Base-by-base conservation (phyloP, 2,329 filamentous ascomycete genomes). In the Decorospora gaudefroyi region DNA sequence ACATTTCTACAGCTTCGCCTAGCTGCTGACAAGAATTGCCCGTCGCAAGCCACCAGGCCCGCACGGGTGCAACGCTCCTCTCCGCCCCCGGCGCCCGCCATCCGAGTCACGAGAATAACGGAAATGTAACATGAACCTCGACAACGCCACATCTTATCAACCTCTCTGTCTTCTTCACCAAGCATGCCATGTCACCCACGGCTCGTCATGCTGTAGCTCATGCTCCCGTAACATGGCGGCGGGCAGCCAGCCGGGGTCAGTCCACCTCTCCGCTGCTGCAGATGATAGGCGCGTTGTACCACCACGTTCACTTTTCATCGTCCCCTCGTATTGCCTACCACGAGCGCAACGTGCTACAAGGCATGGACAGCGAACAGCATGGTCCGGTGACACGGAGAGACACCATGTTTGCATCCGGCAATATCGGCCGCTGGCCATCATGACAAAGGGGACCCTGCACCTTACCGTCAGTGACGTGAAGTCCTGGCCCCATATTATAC, bases 221-320 rank as follows among this genome's bases (percentile, higher is more conserved):
- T 62, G 60, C 49, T 57, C 57, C 46, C 33, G 62, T 66, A 58
- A 27, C 43, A 32, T 37, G 13, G 31, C 37, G 52, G 58, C 64
- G 59, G 39, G 53, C 49, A 54, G 44, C 43, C 39, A 30, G 39
- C 44, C 26, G 31, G 26, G 42, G 29, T 28, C 25, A 23, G 13
- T 32, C 35, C 28, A 36, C 35, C 48, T 22, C 42, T 49, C 48
- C 43, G 31, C 36, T 29, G 51, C 35, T 21, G 32, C 33, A 57
- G 57, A 64, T n/a, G n/a, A n/a, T 61, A 58, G 54, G 51, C 57
- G 53, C 47, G 57, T 63, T 61, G 64, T 64, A 64, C 50, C 16
- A 62, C 64, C 52, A 64, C 42, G 56, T 58, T 62, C 55, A 61
- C 62, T 33, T 52, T 22, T 31, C 40, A 41, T 54, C 53, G 37